Evolutionary conservation across 208 protist species (phyloP).

Genomic region (Polymyxa betae): DNA sequence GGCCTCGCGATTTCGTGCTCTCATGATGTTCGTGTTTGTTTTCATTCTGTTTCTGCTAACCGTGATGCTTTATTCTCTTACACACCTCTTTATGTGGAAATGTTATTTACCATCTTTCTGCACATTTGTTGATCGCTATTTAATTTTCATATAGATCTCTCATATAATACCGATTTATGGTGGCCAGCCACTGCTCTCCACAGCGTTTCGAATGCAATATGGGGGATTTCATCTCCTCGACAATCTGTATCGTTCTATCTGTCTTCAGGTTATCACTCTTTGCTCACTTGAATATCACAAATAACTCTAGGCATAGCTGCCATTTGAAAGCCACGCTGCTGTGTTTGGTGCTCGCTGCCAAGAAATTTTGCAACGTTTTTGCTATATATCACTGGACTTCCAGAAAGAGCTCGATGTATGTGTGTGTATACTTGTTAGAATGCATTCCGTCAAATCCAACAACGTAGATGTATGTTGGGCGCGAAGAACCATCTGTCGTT

Average conservation of each 20-base stretch:
- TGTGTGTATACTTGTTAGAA: neutral
- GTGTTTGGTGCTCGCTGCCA: neutral
- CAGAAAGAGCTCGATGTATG: conserved; percentile 28
- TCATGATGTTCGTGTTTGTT: neutral
- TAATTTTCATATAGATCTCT: neutral
- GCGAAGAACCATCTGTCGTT: neutral
- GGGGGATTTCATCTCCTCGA: conserved; percentile 29
- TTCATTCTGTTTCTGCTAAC: neutral
- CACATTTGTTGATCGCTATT: no score
- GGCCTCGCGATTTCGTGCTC: conserved; percentile 12
- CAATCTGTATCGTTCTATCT: neutral
- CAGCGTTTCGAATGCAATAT: neutral
- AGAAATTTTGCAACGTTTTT: neutral
- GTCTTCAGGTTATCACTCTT: neutral
- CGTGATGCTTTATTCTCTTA: neutral
- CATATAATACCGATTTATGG: conserved; percentile 9
- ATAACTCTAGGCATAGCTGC: neutral
- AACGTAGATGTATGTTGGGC: neutral
- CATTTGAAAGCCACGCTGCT: conserved; percentile 19
- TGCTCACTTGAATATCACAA: neutral
- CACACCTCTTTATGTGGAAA: no score
- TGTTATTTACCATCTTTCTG: no score
- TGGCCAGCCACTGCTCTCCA: neutral
- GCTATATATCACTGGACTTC: conserved; percentile 43
- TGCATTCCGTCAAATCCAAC: neutral